Evolutionary conservation across 2,329 filamentous ascomycete species (phyloP), one percentile per base, ranked within the genome.

Genomic region (Fusarium napiforme): DNA sequence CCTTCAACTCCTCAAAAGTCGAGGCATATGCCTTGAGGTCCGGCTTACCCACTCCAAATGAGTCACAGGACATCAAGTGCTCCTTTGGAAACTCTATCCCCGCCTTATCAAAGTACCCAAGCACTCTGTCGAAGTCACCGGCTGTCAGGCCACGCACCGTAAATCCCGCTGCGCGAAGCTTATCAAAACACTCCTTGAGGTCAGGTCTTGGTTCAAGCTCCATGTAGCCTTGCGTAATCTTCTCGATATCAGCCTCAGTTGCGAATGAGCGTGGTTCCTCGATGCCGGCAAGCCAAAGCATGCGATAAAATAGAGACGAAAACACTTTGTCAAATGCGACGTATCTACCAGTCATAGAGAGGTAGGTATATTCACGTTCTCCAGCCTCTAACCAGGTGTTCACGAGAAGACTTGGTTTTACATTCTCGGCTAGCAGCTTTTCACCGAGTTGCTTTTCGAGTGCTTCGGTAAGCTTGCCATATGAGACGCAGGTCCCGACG

Each of bases 341-440:
- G 68, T 88, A 87, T 16, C 34, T 16, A 0, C 1, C 0, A 1
- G 83, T 84, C 12, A 87, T 80, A 40, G 81, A 83, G 2, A 88
- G 81, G 66, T 84, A 87, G 0, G 84, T 88, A 72, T 85, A 88
- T 67, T 88, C 85, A 23, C 83, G 81, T 73, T 88, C 86, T 1
- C 84, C 80, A 1, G 80, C 81, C 47, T 84, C 84, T 67, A 86
- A 79, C 86, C 85, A 88, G 7, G 81, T 75, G 73, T 82, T 86
- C 30, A 84, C 85, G 18, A 88, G 83, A 30, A 84, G 79, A 34
- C 81, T 80, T 0, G 85, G 77, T 12, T 81, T 82, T 67, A 88
- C 81, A 63, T 78, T 79, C 40, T 84, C 72, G 12, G 78, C 68
- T 11, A 74, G 75, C 2, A 88, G 83, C 15, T 80, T 78, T 8